Evolutionary conservation across 139 green algal species (phyloP).

Genomic region (Gonium pectorale): DNA sequence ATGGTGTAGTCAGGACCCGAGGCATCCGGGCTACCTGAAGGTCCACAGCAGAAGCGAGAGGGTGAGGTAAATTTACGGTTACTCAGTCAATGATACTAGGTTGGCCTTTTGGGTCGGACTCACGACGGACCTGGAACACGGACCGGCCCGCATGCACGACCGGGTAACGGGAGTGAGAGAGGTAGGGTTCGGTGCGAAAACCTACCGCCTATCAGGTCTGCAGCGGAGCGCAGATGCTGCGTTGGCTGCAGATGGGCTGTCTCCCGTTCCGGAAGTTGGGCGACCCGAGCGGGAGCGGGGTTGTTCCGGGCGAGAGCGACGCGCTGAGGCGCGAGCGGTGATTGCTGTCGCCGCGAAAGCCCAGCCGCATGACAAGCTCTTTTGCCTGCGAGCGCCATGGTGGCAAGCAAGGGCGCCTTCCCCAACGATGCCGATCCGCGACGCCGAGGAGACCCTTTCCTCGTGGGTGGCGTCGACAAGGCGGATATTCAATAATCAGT

Average conservation of each 20-base stretch:
- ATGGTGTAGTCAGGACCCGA: slow-evolving; percentile 69
- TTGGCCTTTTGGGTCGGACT: not conserved
- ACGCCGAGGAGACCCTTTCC: no score
- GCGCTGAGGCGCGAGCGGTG: not conserved
- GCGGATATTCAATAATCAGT: no score
- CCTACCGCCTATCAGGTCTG: not conserved
- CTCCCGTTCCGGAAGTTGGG: not conserved
- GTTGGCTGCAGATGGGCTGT: not conserved
- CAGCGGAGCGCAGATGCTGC: not conserved
- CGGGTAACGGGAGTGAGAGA: not conserved
- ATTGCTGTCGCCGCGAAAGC: not conserved
- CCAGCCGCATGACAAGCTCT: not conserved
- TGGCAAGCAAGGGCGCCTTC: no score
- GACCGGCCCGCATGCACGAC: not conserved
- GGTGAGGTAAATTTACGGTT: not conserved
- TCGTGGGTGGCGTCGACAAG: no score
- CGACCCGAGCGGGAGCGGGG: not conserved
- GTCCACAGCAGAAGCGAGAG: not conserved
- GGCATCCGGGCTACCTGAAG: not conserved
- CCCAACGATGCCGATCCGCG: no score
- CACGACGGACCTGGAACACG: not conserved
- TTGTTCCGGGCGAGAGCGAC: not conserved
- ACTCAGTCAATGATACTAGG: not conserved
- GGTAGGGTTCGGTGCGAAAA: not conserved
- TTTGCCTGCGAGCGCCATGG: not conserved